phyloP scores from a whole-genome alignment of 371 early-diverging fungal genomes.

The Lichtheimia ramosa region DNA sequence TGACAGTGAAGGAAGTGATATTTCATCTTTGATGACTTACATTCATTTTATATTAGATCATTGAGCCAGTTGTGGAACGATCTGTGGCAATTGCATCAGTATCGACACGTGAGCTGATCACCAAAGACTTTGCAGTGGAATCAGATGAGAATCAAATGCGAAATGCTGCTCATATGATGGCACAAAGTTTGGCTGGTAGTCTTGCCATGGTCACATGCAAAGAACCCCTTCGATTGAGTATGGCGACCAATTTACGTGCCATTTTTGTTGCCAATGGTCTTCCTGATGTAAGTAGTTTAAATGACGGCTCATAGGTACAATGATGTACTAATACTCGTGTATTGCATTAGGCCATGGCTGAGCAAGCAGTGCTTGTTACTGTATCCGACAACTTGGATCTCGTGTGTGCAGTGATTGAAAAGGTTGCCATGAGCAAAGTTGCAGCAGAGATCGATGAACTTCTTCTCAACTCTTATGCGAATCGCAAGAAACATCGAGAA shows the following conservation, averaged over 20 bases:
- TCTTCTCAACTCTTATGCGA: slow-evolving; percentile 65
- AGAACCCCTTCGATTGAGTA: slow-evolving; percentile 88
- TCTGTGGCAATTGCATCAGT: slow-evolving; percentile 90
- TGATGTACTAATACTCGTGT: neutral
- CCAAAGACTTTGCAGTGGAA: slow-evolving; percentile 94
- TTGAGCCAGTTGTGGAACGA: slow-evolving; percentile 88
- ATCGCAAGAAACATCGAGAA: slow-evolving; percentile 88
- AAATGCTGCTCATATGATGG: slow-evolving; percentile 93
- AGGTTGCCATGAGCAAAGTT: slow-evolving; percentile 93
- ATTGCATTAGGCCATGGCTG: slow-evolving; percentile 60
- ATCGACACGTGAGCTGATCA: slow-evolving; percentile 85
- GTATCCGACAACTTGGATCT: slow-evolving; percentile 91
- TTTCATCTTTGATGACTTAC: neutral
- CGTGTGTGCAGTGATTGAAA: slow-evolving; percentile 90
- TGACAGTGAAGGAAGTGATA: neutral
- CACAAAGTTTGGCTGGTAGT: slow-evolving; percentile 76
- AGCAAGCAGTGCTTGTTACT: slow-evolving; percentile 77
- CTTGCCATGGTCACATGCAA: slow-evolving; percentile 91
- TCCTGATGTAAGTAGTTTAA: slow-evolving; percentile 59
- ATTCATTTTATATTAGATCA: slow-evolving; percentile 34
- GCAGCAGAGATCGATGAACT: slow-evolving; percentile 83
- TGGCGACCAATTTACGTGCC: slow-evolving; percentile 75
- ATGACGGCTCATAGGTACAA: neutral
- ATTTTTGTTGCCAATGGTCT: slow-evolving; percentile 81
- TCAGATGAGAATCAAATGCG: slow-evolving; percentile 90